These are phyloP conservation scores for Leccinum disarticulatum DNA, from an alignment of 768 basidiomycete genomes.

Conservation along the genomic window DNA sequence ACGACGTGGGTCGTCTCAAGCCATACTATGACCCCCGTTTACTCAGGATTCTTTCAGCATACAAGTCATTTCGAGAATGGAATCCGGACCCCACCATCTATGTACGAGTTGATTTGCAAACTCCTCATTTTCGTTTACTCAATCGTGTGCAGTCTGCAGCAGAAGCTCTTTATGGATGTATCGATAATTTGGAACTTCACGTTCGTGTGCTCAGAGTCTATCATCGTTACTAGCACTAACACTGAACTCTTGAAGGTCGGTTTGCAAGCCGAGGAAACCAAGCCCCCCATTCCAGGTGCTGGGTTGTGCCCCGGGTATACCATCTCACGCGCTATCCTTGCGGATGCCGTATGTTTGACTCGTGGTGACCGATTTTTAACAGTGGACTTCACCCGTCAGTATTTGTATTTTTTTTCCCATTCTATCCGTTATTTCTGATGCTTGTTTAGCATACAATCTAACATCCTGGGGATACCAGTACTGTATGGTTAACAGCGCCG, in stretches of 20 bases:
- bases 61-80: constrained; percentile 68
- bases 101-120: constrained; percentile 34
- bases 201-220: constrained; percentile 39
- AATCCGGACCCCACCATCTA: constrained; percentile 58
- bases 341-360: constrained; percentile 72
- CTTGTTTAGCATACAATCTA: constrained; percentile 59
- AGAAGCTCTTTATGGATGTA: constrained; percentile 61
- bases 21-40: background rate
- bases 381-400: constrained; percentile 71
- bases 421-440: constrained; percentile 3
- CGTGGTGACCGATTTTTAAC: constrained; percentile 83
- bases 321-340: constrained; percentile 79
- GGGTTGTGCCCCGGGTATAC: constrained; percentile 84
- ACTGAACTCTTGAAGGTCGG: constrained; percentile 45
- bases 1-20: constrained; percentile 47
- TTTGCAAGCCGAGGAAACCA: constrained; percentile 72
- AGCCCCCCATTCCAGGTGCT: constrained; percentile 61
- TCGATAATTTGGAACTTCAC: constrained; percentile 79
- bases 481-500: constrained; percentile 57
- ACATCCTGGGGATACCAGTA: constrained; percentile 81
- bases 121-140: background rate
- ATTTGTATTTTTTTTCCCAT: background rate
- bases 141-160: constrained; percentile 51
- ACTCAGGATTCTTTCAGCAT: constrained; percentile 43
- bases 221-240: background rate